These are phyloP conservation scores for Rhynchosporium agropyri DNA, from an alignment of 2,329 filamentous ascomycete species.

Conservation along the genomic window DNA sequence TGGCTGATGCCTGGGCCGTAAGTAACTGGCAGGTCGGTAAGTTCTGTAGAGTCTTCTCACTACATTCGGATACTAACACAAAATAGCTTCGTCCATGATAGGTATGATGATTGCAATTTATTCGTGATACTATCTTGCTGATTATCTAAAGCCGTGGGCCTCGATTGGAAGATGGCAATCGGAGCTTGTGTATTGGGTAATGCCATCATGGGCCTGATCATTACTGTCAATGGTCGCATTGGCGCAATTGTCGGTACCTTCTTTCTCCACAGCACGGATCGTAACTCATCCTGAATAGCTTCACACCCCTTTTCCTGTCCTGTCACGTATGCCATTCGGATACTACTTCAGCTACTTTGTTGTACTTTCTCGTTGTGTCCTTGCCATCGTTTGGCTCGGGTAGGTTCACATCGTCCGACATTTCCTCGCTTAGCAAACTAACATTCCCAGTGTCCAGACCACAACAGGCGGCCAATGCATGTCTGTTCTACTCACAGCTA, in stretches of 20 bases:
- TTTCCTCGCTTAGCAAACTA: slow-evolving; percentile 8
- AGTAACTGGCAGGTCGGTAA: slow-evolving; percentile 31
- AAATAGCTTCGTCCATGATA: slow-evolving; percentile 31
- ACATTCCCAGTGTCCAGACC: slow-evolving; percentile 56
- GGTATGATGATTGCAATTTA: too few relatives aligned
- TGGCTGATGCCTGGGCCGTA: slow-evolving; percentile 31
- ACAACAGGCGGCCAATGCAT: slow-evolving; percentile 61
- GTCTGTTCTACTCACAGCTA: slow-evolving; percentile 48
- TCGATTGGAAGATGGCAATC: slow-evolving; percentile 57
- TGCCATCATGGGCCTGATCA: slow-evolving; percentile 44
- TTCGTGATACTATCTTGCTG: too few relatives aligned
- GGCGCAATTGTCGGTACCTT: slow-evolving; percentile 39
- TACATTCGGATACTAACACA: background rate
- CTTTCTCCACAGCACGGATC: slow-evolving; percentile 14
- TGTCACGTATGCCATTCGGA: slow-evolving; percentile 50
- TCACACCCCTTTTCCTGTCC: slow-evolving; percentile 53
- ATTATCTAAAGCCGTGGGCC: slow-evolving; percentile 24
- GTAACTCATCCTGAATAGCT: slow-evolving; percentile 35
- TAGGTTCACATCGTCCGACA: slow-evolving; percentile 14
- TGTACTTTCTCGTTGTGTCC: slow-evolving; percentile 47
- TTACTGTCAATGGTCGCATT: slow-evolving; percentile 47
- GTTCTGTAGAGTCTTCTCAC: background rate
- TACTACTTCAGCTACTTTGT: slow-evolving; percentile 49
- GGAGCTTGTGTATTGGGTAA: slow-evolving; percentile 49
- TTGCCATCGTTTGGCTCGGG: slow-evolving; percentile 59